Base-by-base conservation (phyloP, 1,284 basidiomycete genomes). In the Abortiporus biennis region DNA sequence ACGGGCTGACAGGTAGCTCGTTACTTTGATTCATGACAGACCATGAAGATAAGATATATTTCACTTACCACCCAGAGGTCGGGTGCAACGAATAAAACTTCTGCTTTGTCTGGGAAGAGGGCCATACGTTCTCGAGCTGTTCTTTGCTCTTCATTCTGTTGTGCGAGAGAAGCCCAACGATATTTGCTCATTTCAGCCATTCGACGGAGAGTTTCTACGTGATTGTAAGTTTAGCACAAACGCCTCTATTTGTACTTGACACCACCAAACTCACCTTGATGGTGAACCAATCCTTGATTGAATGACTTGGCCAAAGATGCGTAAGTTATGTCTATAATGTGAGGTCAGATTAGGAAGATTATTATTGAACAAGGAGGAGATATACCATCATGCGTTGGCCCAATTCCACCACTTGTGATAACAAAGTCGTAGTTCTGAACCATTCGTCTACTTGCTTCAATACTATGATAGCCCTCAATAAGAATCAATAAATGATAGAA, bases 251-350 rank as follows among this genome's bases (percentile, higher is more conserved):
- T 8, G 27, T 29, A 8, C n/a, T n/a, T 29, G 27, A n/a, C 9
- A n/a, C 8, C 27, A 9, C 8, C n/a, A 29, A 29, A 29, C 27
- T 9, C n/a, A 29, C 27, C 27, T n/a, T 73, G 56, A 63, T 97
- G 79, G 56, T 95, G 82, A 29, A 65, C 68, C 19, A 97, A 78
- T 0, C 74, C 69, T 44, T 88, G 82, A 42, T 74, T 56, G 67
- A 97, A 98, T 0, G 94, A 88, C 54, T 81, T 85, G 1, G 85
- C 92, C 17, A 97, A 79, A 1, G 86, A 86, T 6, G 78, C 71
- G 57, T 96, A 96, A 1, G 92, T 95, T 55, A 95, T 95, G 55
- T 93, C 89, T 85, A 43, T 17, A 11, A 22, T 17, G 17, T 32
- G 63, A 55, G 42, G 43, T 16, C 12, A 39, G n/a, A 25, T 38